Evolutionary conservation across 495 filamentous ascomycete species (phyloP).

Genomic region (Talaromyces wortmannii): DNA sequence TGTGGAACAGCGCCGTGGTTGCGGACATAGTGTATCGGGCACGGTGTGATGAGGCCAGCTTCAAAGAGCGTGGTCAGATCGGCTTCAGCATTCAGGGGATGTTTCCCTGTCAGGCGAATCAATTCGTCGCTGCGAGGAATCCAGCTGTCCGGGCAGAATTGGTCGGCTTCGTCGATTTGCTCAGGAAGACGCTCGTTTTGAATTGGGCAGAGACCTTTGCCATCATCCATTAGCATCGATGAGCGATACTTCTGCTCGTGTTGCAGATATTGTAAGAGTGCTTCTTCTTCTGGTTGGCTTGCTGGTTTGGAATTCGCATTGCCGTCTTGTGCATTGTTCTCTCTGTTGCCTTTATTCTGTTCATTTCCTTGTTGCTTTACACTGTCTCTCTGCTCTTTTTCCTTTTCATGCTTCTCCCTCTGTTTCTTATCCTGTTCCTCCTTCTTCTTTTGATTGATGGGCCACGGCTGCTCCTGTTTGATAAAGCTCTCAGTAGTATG

Average conservation of each 20-base stretch:
- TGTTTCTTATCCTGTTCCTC: background rate
- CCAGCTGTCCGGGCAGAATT: conserved; percentile 28
- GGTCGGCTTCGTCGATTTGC: conserved; percentile 21
- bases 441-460: conserved; percentile 9
- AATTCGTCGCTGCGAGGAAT: conserved; percentile 18
- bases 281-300: conserved; percentile 12
- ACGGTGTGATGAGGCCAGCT: conserved; percentile 41
- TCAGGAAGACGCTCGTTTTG: background rate
- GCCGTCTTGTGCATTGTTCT: conserved; percentile 7
- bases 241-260: conserved; percentile 15
- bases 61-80: conserved; percentile 12
- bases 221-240: conserved; percentile 18
- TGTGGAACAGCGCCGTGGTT: conserved; percentile 59
- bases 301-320: background rate
- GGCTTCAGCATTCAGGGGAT: conserved; percentile 25
- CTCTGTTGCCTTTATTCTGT: conserved; percentile 8
- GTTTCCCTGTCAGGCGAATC: conserved; percentile 25
- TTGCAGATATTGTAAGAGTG: conserved; percentile 13
- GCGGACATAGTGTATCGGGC: conserved; percentile 50
- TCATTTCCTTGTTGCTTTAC: conserved; percentile 3
- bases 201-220: conserved; percentile 12
- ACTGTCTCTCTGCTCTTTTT: conserved; percentile 2
- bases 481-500: conserved; percentile 12
- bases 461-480: conserved; percentile 11
- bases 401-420: background rate